Conservation (phyloP, 345 rosid species). For the Microthlaspi erraticum region DNA sequence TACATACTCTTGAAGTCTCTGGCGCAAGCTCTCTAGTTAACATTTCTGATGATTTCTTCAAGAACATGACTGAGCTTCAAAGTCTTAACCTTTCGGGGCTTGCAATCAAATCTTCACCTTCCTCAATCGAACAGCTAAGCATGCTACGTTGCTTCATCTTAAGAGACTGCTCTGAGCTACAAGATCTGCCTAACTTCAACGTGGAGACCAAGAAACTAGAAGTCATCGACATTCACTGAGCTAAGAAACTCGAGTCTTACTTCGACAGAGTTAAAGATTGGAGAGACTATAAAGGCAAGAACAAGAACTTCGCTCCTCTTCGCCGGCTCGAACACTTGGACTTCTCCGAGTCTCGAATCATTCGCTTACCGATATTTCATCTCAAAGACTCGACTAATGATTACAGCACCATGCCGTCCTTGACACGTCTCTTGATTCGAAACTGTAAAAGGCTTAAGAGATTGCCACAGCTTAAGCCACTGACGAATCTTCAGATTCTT, state of each 20-base stretch:
- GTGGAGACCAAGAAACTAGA: constrained; percentile 41
- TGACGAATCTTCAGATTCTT: constrained; percentile 42
- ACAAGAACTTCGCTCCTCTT: constrained; percentile 48
- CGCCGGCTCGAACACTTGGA: constrained; percentile 48
- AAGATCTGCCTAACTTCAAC: constrained; percentile 47
- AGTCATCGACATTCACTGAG: constrained; percentile 59
- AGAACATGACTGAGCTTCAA: constrained; percentile 36
- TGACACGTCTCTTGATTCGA: constrained; percentile 38
- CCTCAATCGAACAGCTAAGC: constrained; percentile 35
- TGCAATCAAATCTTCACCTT: constrained; percentile 42
- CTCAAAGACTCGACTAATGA: neutral
- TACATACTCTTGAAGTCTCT: constrained; percentile 62
- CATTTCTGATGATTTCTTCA: constrained; percentile 47
- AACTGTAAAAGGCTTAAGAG: constrained; percentile 39
- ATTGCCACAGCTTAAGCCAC: constrained; percentile 38
- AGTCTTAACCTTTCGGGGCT: constrained; percentile 58
- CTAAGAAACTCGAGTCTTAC: constrained; percentile 35
- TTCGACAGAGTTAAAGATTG: constrained; percentile 38
- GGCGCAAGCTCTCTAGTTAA: constrained; percentile 43
- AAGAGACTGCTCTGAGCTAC: constrained; percentile 46
- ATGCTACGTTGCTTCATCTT: constrained; percentile 55
- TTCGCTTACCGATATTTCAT: constrained; percentile 51
- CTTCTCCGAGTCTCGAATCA: constrained; percentile 50
- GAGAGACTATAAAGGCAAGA: constrained; percentile 37
- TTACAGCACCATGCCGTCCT: neutral